phyloP scores from a whole-genome alignment of 352 stramenopile species.

The Phytophthora vignae region DNA sequence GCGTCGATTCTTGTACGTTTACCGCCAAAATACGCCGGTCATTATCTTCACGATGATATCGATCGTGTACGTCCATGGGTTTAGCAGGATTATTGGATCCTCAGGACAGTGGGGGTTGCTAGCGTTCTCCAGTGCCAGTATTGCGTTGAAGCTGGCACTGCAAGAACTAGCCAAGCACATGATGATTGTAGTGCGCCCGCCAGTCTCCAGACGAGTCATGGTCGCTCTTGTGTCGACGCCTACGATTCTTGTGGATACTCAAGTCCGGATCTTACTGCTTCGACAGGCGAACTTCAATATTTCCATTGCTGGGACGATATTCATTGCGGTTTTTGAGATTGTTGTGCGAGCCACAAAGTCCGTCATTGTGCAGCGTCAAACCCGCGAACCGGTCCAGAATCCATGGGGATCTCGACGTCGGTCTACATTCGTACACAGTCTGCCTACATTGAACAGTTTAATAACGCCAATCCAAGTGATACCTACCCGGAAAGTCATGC shows the following conservation, averaged over 20 bases:
- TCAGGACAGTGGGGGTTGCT: slow-evolving; percentile 16
- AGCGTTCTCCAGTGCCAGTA: slow-evolving; percentile 14
- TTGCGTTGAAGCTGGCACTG: slow-evolving; percentile 26
- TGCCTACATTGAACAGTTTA: not conserved
- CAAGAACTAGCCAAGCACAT: slow-evolving; percentile 27
- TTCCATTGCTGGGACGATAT: slow-evolving; percentile 27
- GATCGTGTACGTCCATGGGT: slow-evolving; percentile 25
- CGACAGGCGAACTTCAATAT: slow-evolving; percentile 26
- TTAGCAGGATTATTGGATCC: slow-evolving; percentile 9
- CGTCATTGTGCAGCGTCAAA: slow-evolving; percentile 17
- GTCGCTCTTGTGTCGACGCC: slow-evolving; percentile 33
- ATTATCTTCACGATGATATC: slow-evolving; percentile 14
- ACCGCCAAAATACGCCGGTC: slow-evolving; percentile 11
- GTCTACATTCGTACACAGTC: not conserved
- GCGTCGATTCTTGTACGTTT: slow-evolving; percentile 14
- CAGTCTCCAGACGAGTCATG: slow-evolving; percentile 24
- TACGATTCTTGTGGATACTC: slow-evolving; percentile 51
- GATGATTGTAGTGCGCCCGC: slow-evolving; percentile 9
- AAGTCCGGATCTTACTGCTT: slow-evolving; percentile 48
- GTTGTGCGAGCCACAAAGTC: slow-evolving; percentile 30
- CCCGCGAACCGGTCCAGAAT: not conserved
- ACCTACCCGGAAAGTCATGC: not conserved
- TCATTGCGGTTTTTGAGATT: slow-evolving; percentile 37
- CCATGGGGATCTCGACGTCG: not conserved
- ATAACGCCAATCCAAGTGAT: slow-evolving; percentile 2